phyloP scores from a whole-genome alignment of 1,284 basidiomycete genomes.

The Malassezia yamatoensis region DNA sequence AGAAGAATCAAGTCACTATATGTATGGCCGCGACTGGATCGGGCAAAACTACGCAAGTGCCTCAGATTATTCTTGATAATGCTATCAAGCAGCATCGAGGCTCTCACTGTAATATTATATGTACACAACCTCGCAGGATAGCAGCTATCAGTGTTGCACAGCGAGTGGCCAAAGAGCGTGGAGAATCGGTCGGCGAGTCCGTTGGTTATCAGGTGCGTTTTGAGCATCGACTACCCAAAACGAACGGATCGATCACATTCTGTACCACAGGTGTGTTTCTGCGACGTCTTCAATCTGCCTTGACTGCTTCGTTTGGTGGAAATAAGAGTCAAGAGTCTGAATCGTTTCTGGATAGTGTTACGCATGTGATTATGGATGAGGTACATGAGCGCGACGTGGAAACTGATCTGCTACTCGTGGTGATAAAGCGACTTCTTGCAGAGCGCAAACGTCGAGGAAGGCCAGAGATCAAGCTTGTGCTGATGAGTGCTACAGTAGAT shows the following conservation, averaged over 20 bases:
- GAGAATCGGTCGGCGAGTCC: conserved; percentile 61
- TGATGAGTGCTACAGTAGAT: conserved; percentile 95
- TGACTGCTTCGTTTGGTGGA: conserved; percentile 46
- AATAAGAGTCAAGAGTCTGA: conserved; percentile 20
- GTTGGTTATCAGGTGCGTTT: conserved; percentile 92
- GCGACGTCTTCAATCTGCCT: conserved; percentile 70
- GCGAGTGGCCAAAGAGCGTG: conserved; percentile 81
- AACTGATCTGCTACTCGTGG: conserved; percentile 81
- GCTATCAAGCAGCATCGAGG: conserved; percentile 69
- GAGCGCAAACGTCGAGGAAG: conserved; percentile 62
- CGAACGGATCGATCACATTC: conserved; percentile 75
- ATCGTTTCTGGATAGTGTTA: conserved; percentile 63
- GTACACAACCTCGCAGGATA: conserved; percentile 83
- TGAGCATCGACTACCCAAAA: conserved; percentile 68
- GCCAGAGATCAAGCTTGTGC: conserved; percentile 71
- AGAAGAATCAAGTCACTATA: conserved; percentile 74
- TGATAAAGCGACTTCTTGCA: conserved; percentile 71
- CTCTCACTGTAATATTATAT: conserved; percentile 77
- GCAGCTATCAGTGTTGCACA: conserved; percentile 88
- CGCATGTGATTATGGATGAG: conserved; percentile 88
- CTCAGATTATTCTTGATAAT: conserved; percentile 80
- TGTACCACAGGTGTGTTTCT: conserved; percentile 89
- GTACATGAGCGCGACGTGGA: conserved; percentile 94
- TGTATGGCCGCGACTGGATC: conserved; percentile 91
- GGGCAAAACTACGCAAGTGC: conserved; percentile 91